phyloP scores from a whole-genome alignment of 352 stramenopile genomes.

The Globisporangium camurandrum region DNA sequence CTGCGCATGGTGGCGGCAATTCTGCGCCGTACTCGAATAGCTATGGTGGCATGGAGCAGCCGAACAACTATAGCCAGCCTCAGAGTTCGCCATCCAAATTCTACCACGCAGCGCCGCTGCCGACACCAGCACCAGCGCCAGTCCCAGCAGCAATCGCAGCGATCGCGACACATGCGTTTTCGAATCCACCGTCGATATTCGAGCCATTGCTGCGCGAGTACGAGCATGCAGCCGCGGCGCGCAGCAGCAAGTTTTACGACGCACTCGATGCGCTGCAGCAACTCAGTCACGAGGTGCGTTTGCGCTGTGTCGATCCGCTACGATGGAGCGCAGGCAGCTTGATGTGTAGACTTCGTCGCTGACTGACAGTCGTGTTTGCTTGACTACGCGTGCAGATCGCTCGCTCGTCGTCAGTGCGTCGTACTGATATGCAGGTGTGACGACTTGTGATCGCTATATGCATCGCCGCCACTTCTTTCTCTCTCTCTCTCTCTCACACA shows the following conservation, averaged over 20 bases:
- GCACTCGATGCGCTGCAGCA: constrained; percentile 29
- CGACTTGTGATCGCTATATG: background rate
- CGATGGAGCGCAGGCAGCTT: constrained; percentile 7
- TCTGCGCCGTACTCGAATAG: too few relatives aligned
- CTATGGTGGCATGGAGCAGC: too few relatives aligned
- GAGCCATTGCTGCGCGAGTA: constrained; percentile 36
- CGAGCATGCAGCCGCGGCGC: constrained; percentile 16
- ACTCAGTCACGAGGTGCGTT: constrained; percentile 26
- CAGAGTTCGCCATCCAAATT: constrained; percentile 9
- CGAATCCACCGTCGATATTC: constrained; percentile 33
- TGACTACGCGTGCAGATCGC: too few relatives aligned
- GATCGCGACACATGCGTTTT: constrained; percentile 12
- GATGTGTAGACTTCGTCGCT: background rate
- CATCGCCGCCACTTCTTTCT: too few relatives aligned
- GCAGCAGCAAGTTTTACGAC: constrained; percentile 28
- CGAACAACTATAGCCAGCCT: background rate
- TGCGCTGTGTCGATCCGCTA: constrained; percentile 6
- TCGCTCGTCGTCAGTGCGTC: constrained; percentile 15
- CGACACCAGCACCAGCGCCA: background rate
- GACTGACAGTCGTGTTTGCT: too few relatives aligned
- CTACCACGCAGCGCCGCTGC: background rate
- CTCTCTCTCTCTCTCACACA: too few relatives aligned
- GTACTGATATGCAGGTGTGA: background rate
- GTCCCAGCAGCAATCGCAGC: background rate
- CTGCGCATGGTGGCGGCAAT: background rate